Conservation (phyloP, 1,139 yeast species). For the Hansenula lynferdii region DNA sequence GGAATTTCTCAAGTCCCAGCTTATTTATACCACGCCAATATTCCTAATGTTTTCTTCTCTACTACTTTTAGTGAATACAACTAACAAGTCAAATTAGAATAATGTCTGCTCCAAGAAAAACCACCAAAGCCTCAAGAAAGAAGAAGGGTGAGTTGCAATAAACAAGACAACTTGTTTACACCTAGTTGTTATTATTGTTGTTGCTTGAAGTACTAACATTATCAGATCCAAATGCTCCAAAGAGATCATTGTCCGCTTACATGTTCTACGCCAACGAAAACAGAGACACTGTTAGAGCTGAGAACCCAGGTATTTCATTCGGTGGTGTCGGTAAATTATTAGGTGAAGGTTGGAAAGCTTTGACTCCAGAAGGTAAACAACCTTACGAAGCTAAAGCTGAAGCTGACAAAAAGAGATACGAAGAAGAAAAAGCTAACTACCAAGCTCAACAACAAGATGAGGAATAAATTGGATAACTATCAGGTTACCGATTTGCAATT, state of each 20-base stretch:
- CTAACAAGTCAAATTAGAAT: constrained; percentile 1
- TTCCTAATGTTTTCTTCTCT: background rate
- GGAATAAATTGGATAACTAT: background rate
- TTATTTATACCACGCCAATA: background rate
- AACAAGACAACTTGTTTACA: background rate
- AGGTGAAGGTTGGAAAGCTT: constrained; percentile 96
- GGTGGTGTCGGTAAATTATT: constrained; percentile 90
- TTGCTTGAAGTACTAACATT: constrained; percentile 3
- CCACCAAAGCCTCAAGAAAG: constrained; percentile 28
- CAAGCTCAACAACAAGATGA: constrained; percentile 30
- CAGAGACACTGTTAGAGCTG: constrained; percentile 92
- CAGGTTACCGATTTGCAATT: no score
- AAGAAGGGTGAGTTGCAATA: constrained; percentile 25
- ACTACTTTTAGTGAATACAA: background rate
- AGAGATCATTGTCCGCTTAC: constrained; percentile 96
- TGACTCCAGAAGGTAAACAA: constrained; percentile 70
- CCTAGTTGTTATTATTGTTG: constrained; percentile 1
- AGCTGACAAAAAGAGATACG: constrained; percentile 96
- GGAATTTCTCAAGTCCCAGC: no score
- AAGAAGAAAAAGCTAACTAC: constrained; percentile 91
- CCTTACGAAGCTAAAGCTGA: constrained; percentile 94
- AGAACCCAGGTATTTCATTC: constrained; percentile 90
- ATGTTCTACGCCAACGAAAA: constrained; percentile 98
- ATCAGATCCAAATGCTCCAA: constrained; percentile 97
- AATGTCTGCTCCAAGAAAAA: constrained; percentile 36